Evolutionary conservation across 345 rosid genomes (phyloP).

Genomic region (Trapa bicornis): DNA sequence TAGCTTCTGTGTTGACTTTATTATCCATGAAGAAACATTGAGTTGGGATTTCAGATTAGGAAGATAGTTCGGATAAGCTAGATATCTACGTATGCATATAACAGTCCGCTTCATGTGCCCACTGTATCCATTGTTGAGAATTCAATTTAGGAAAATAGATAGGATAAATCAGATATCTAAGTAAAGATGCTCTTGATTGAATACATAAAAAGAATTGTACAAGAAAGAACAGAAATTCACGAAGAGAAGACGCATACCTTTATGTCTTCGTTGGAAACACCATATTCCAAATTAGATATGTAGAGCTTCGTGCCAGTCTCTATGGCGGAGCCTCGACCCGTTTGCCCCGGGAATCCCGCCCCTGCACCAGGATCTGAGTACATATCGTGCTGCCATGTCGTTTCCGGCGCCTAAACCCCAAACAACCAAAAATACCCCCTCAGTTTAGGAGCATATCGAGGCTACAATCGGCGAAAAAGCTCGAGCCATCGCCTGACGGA

Average conservation of each 20-base stretch:
- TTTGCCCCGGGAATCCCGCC: conserved; percentile 25
- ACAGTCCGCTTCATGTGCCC: too few species aligned
- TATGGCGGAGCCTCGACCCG: conserved; percentile 45
- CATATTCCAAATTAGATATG: conserved; percentile 79
- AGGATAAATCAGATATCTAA: not conserved
- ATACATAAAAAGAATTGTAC: not conserved
- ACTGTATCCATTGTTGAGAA: not conserved
- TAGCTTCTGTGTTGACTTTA: not conserved
- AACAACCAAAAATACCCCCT: conserved; percentile 10
- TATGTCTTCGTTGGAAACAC: conserved; percentile 88
- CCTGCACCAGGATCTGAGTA: conserved; percentile 32
- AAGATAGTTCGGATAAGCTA: not conserved
- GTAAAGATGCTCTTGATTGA: not conserved
- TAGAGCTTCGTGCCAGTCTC: conserved; percentile 97
- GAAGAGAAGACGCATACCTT: conserved; percentile 32
- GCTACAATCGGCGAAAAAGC: conserved; percentile 4
- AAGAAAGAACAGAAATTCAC: not conserved
- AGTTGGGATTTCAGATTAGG: not conserved
- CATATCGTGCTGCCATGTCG: conserved; percentile 89
- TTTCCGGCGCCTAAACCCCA: conserved; percentile 69
- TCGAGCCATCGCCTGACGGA: conserved; percentile 3
- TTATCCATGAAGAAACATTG: not conserved
- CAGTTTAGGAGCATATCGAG: conserved; percentile 4
- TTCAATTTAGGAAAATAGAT: not conserved
- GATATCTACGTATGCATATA: not conserved